phyloP scores from a whole-genome alignment of 2,329 filamentous ascomycete species.

The Metarhizium sp. region DNA sequence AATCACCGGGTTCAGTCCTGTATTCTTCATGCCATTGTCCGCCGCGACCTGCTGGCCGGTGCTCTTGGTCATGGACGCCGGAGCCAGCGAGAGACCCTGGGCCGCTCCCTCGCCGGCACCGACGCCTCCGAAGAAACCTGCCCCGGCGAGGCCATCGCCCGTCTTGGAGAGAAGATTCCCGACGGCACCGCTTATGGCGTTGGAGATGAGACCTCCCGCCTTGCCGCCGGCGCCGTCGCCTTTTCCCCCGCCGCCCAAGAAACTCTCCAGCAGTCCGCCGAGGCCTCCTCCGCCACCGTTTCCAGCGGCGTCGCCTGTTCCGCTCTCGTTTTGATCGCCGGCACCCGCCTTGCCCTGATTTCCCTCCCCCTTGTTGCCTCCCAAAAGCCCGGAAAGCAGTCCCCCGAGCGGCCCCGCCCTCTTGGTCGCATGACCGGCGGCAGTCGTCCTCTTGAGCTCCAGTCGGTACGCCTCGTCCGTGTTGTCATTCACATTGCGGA shows the following conservation, averaged over 20 bases:
- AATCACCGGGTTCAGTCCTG: conserved; percentile 19
- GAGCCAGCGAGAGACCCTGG: conserved; percentile 14
- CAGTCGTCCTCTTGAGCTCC: background rate
- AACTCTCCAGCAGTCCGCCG: background rate
- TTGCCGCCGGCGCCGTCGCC: background rate
- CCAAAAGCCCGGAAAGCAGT: background rate
- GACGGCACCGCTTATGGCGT: background rate
- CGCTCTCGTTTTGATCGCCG: too few species aligned
- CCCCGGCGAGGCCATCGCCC: conserved; percentile 6
- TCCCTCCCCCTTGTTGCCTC: background rate
- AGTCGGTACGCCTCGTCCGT: conserved; percentile 6
- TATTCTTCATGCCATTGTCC: conserved; percentile 18
- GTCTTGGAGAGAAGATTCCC: conserved; percentile 3
- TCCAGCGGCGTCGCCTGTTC: too few species aligned
- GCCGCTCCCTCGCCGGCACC: conserved; percentile 15
- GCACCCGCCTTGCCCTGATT: background rate
- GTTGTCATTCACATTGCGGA: conserved; percentile 6
- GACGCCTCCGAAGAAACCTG: conserved; percentile 16
- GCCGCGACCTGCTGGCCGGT: conserved; percentile 13
- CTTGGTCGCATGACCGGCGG: background rate
- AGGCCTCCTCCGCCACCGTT: background rate
- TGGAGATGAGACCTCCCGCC: conserved; percentile 2
- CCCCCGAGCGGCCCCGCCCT: background rate
- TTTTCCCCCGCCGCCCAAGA: background rate
- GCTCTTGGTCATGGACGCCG: conserved; percentile 6